Evolutionary conservation across 2,329 filamentous ascomycete species (phyloP).

Genomic region (Pyrenophora graminea): DNA sequence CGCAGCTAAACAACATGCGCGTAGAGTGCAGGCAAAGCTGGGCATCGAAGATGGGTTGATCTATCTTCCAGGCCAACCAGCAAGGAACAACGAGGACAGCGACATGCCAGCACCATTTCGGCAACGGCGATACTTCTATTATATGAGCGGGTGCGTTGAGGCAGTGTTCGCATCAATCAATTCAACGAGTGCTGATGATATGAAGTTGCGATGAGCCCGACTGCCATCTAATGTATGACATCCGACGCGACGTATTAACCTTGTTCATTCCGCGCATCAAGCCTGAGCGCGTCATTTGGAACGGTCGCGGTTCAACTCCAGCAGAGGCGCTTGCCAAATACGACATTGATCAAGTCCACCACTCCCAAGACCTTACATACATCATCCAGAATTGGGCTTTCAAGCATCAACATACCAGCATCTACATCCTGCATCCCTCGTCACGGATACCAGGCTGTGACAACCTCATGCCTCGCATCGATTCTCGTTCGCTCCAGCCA

Average conservation of each 20-base stretch:
- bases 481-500: slow-evolving; percentile 58
- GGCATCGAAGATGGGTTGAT: slow-evolving; percentile 53
- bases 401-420: slow-evolving; percentile 24
- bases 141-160: slow-evolving; percentile 56
- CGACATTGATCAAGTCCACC: slow-evolving; percentile 73
- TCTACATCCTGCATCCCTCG: slow-evolving; percentile 44
- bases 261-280: slow-evolving; percentile 76
- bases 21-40: slow-evolving; percentile 43
- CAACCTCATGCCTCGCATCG: slow-evolving; percentile 18
- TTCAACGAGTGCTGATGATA: slow-evolving; percentile 15
- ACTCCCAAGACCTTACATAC: slow-evolving; percentile 45
- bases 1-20: slow-evolving; percentile 48
- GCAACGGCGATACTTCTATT: slow-evolving; percentile 66
- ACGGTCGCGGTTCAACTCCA: slow-evolving; percentile 63
- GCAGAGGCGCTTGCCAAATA: slow-evolving; percentile 65
- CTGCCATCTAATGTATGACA: slow-evolving; percentile 62
- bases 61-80: slow-evolving; percentile 59
- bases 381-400: slow-evolving; percentile 40
- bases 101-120: slow-evolving; percentile 62
- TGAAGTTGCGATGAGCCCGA: slow-evolving; percentile 54
- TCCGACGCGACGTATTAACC: slow-evolving; percentile 64
- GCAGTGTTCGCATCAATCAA: background rate
- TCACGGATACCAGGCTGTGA: slow-evolving; percentile 23
- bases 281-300: slow-evolving; percentile 65
- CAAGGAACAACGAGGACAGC: slow-evolving; percentile 60